phyloP scores from a whole-genome alignment of 208 protist genomes.

The Trypanosoma cruzi region DNA sequence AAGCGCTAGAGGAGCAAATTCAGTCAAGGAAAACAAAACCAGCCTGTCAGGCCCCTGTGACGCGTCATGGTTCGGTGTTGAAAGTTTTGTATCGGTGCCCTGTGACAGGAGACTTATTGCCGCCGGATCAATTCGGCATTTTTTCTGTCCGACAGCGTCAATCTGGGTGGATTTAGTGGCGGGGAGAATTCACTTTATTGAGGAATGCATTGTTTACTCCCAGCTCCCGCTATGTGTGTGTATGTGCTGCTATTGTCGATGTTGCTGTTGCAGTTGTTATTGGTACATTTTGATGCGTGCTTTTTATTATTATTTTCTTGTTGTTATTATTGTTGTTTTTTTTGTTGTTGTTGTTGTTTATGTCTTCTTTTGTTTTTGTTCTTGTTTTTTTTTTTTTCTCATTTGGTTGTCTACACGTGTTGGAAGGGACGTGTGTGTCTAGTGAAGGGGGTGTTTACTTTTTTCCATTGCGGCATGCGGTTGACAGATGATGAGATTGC shows the following conservation, averaged over 20 bases:
- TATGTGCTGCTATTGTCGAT: neutral
- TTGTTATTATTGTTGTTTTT: neutral
- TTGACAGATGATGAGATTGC: constrained; percentile 32
- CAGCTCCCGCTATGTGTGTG: neutral
- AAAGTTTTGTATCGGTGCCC: constrained; percentile 64
- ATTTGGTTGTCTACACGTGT: neutral
- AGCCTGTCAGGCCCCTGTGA: constrained; percentile 2
- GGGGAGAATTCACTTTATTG: neutral
- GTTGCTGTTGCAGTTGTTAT: neutral
- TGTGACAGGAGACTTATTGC: constrained; percentile 52
- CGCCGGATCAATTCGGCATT: constrained; percentile 63
- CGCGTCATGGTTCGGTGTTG: constrained; percentile 21
- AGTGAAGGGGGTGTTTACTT: neutral
- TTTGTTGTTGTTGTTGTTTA: neutral
- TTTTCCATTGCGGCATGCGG: constrained; percentile 12
- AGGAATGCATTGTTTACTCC: neutral
- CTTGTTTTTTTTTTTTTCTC: neutral
- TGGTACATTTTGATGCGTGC: neutral
- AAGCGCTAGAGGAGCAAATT: constrained; percentile 19
- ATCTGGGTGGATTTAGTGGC: neutral
- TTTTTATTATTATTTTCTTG: constrained; percentile 5
- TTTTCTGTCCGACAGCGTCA: neutral
- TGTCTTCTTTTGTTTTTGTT: neutral
- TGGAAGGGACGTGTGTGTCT: neutral
- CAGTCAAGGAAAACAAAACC: constrained; percentile 19